phyloP scores from a whole-genome alignment of 2,329 filamentous ascomycete species.

The Pyrenophora graminea region DNA sequence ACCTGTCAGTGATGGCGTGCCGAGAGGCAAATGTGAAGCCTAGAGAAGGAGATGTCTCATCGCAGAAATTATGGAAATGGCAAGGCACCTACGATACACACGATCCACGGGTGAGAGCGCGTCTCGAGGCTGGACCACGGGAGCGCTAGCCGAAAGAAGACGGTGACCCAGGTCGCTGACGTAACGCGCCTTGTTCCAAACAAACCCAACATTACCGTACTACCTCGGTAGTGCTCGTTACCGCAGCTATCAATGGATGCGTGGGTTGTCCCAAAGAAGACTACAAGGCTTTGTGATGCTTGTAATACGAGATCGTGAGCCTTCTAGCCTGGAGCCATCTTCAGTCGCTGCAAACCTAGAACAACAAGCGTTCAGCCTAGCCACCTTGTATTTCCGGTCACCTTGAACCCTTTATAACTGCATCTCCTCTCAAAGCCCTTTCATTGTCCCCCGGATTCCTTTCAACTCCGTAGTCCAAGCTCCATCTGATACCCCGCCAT shows the following conservation, averaged over 20 bases:
- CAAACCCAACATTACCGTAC: too few relatives aligned
- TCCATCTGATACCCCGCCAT: slow-evolving; percentile 4
- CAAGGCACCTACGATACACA: neutral
- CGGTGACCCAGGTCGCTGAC: slow-evolving; percentile 5
- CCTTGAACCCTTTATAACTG: neutral
- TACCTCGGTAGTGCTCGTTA: too few relatives aligned
- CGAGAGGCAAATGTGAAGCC: too few relatives aligned
- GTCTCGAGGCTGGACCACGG: slow-evolving; percentile 2
- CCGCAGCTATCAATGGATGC: too few relatives aligned
- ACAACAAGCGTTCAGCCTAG: neutral
- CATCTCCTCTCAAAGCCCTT: neutral
- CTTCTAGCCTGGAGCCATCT: too few relatives aligned
- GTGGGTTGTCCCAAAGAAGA: too few relatives aligned
- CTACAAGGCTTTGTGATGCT: too few relatives aligned
- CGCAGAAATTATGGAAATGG: neutral
- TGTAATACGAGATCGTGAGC: too few relatives aligned
- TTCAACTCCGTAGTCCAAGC: neutral
- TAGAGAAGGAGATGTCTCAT: too few relatives aligned
- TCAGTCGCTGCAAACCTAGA: neutral
- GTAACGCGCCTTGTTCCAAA: slow-evolving; percentile 3
- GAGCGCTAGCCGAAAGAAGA: slow-evolving; percentile 10
- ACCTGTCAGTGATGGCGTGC: neutral
- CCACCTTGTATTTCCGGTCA: neutral
- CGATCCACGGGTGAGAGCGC: neutral
- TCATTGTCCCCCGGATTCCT: neutral